Base-by-base conservation (phyloP, 1,139 yeast genomes). In the Debaryomycetaceae sp. region DNA sequence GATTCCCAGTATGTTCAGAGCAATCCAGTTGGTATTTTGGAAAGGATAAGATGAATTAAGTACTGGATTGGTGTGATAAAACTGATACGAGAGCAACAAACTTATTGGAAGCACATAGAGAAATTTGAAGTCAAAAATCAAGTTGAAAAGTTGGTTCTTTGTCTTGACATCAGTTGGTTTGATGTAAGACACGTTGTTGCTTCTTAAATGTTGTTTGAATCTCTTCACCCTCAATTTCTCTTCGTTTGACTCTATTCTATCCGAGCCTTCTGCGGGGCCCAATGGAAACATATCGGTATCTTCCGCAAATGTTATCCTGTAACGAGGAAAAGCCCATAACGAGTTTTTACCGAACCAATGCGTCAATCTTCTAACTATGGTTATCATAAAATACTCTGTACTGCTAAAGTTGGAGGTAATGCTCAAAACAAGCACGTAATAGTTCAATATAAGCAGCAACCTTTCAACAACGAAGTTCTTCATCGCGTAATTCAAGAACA, bases 401-500 rank as follows among this genome's bases (percentile, higher is more conserved):
- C 57, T 17, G 43, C 53, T 59, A 34, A 57, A 42, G 3, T 66
- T 51, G 24, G 49, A 50, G 7, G 56, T 52, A 30, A 55, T 56
- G 3, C 75, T 51, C 11, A 57, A 47, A 1, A 64, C 4, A 4
- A 66, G 45, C 23, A 75, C 51, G 51, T 73, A 74, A 41, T 51
- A 52, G 34, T 64, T 62, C 42, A 78, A 45, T 27, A 55, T 54
- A 34, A 47, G 49, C 38, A 62, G 59, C 23, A 76, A 52, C 11
- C 49, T 58, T 11, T 56, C 61, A 6, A 49, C 53, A 35, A 64
- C 59, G 23, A 64, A 49, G 36, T 60, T 60, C 50, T 65, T 63
- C 42, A 75, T 43, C 8, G 62, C 58, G 47, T 63, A 67, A 55
- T 74, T 71, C 42, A 78, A 45, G 1, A 65, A 64, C 24, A 61